Percentiles rank a stretch among this genome's conserved stretches.
These are phyloP conservation scores for Umbilicus rupestris DNA, from an alignment of 164 flowering plant genomes.

Conservation along the genomic window DNA sequence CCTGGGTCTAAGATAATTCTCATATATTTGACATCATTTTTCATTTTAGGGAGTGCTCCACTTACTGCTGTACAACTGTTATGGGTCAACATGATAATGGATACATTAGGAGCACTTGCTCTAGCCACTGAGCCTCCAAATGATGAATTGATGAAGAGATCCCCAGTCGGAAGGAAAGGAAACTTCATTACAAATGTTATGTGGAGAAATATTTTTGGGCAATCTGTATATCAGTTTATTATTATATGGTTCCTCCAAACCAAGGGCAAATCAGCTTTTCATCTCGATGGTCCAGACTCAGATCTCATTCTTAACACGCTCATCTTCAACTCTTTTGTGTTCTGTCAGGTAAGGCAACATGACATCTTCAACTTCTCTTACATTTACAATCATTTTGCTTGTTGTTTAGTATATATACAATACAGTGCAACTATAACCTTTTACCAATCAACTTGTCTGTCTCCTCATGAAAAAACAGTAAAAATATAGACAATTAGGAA, in stretches of 20 bases:
- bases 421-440: too few relatives aligned
- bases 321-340: conserved; percentile 84
- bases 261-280: conserved; percentile 50
- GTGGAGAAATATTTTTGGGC: conserved; percentile 96
- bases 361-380: not conserved
- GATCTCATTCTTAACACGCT: conserved; percentile 68
- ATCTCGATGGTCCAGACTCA: conserved; percentile 53
- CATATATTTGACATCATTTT: not conserved
- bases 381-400: not conserved
- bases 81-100: conserved; percentile 99
- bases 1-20: not conserved
- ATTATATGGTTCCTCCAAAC: conserved; percentile 82
- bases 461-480: too few relatives aligned
- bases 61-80: conserved; percentile 92
- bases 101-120: conserved; percentile 93
- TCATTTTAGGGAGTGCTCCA: conserved; percentile 64
- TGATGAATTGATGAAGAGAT: conserved; percentile 69
- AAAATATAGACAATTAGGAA: too few relatives aligned
- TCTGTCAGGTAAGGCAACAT: conserved; percentile 61
- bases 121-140: conserved; percentile 90
- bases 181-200: conserved; percentile 80
- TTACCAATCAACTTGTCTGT: too few relatives aligned
- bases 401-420: not conserved
- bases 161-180: conserved; percentile 89
- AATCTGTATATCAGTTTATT: conserved; percentile 73